phyloP scores from a whole-genome alignment of 2,329 filamentous ascomycete genomes.

The Fusarium cicatricum region DNA sequence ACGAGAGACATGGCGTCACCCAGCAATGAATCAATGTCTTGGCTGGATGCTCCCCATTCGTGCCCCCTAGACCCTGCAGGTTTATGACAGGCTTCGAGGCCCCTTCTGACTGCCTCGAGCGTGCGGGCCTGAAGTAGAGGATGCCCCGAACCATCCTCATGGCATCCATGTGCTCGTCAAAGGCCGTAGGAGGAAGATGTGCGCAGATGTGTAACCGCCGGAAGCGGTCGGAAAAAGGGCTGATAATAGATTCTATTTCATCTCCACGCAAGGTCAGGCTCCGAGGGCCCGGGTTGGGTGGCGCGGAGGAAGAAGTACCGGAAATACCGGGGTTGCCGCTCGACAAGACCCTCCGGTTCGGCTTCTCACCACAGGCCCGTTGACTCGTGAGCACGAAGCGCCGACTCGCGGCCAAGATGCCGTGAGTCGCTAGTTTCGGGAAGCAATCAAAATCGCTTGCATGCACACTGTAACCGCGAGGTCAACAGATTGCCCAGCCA shows the following conservation, averaged over 20 bases:
- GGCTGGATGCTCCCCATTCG: conserved; percentile 20
- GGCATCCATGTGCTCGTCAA: conserved; percentile 17
- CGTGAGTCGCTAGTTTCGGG: conserved; percentile 1
- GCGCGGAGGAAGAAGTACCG: too few relatives aligned
- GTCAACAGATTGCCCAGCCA: background rate
- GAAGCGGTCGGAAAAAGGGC: conserved; percentile 20
- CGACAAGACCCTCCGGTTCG: conserved; percentile 28
- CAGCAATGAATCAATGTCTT: conserved; percentile 26
- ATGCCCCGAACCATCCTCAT: background rate
- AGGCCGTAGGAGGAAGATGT: conserved; percentile 2
- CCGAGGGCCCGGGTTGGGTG: conserved; percentile 16
- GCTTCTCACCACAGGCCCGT: conserved; percentile 2
- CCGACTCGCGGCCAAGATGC: conserved; percentile 17
- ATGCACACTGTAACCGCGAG: background rate
- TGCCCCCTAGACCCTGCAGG: conserved; percentile 26
- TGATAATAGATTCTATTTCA: conserved; percentile 17
- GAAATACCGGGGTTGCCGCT: conserved; percentile 26
- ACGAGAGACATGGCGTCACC: conserved; percentile 30
- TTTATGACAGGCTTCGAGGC: conserved; percentile 21
- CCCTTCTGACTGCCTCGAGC: conserved; percentile 22
- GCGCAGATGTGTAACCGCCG: conserved; percentile 13
- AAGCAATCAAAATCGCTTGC: background rate
- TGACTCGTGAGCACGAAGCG: conserved; percentile 7
- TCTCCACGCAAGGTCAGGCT: background rate
- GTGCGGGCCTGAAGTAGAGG: background rate